Evolutionary conservation across 257 asterid species (phyloP), one percentile per base, ranked within the genome.

Genomic region (Scutellaria minor): DNA sequence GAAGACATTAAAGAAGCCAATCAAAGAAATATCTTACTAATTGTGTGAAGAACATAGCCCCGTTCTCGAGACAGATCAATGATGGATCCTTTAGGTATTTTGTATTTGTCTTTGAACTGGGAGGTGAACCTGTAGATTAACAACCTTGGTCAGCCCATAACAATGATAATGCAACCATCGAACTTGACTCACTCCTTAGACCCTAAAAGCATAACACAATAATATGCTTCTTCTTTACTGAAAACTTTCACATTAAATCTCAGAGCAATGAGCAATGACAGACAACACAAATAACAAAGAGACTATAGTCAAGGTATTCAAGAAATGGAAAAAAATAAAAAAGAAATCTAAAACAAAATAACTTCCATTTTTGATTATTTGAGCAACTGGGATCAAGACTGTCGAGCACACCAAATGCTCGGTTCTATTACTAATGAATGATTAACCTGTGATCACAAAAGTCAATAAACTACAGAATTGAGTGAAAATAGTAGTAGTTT

Each of bases 61-160:
- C 48, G 68, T 46, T 91, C 96, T 79, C 86, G 81, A 6, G 93
- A 81, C 72, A 93, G 76, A 54, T 91, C 94, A 59, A 91, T 89
- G 80, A 88, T 81, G 71, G 97, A 86, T 63, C 96, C 96, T 40
- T 84, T 84, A n/a, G 96, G 98, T 76, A 93, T 74, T 71, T 88
- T 91, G 64, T 85, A 86, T 37, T 93, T 96, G 64, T 91, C 98
- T 71, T 76, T 91, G 87, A 91, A 93, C 80, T 78, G 96, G 70
- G 97, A 82, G 35, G 96, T 86, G 78, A 91, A 93, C 83, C 97
- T 91, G 89, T 53, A 73, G 57, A 59, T 9, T 27, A 54, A 78
- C 47, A 1, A 60, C 54, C 65, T 44, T 35, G 24, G 35, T 66
- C 12, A 74, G 46, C 9, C 46, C 18, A 5, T 12, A 62, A 56